These are phyloP conservation scores for Microcos paniculata DNA, from an alignment of 345 rosid genomes.

Conservation along the genomic window DNA sequence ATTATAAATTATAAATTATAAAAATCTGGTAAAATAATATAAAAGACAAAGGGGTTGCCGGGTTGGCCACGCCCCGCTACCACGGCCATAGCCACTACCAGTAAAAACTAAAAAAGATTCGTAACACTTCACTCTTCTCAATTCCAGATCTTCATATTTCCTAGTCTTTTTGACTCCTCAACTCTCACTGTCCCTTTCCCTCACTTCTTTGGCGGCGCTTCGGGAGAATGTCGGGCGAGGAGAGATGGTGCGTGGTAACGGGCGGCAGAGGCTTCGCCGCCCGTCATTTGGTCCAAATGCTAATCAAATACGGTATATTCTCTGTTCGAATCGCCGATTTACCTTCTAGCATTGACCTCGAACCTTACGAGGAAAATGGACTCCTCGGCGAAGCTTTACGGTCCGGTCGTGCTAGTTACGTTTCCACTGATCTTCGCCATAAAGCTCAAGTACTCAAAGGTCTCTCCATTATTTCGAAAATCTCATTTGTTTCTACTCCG, in stretches of 20 bases:
- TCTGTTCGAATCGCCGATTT: slow-evolving; percentile 77
- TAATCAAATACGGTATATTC: slow-evolving; percentile 46
- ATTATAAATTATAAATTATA: too few relatives aligned
- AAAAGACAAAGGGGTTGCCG: too few relatives aligned
- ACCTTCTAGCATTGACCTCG: slow-evolving; percentile 50
- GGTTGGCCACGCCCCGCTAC: too few relatives aligned
- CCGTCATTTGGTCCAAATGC: slow-evolving; percentile 86
- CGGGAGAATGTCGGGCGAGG: slow-evolving; percentile 39
- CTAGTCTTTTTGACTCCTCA: too few relatives aligned
- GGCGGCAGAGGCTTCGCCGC: slow-evolving; percentile 96
- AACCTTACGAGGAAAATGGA: slow-evolving; percentile 60
- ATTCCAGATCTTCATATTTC: not conserved
- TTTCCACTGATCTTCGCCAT: slow-evolving; percentile 72
- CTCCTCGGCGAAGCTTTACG: slow-evolving; percentile 60
- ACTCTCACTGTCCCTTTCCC: not conserved
- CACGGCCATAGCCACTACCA: not conserved
- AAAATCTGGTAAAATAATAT: not conserved
- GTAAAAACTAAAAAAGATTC: not conserved
- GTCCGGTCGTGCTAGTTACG: slow-evolving; percentile 64
- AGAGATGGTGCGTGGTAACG: slow-evolving; percentile 80
- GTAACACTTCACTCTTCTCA: not conserved
- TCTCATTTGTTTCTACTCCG: not conserved
- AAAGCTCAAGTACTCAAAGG: slow-evolving; percentile 78
- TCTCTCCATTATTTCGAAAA: not conserved
- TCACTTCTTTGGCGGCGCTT: not conserved